Percentiles rank a stretch among this genome's conserved stretches.
Evolutionary conservation across 164 flowering plant species (phyloP).

Genomic region (Brasenia schreberi): DNA sequence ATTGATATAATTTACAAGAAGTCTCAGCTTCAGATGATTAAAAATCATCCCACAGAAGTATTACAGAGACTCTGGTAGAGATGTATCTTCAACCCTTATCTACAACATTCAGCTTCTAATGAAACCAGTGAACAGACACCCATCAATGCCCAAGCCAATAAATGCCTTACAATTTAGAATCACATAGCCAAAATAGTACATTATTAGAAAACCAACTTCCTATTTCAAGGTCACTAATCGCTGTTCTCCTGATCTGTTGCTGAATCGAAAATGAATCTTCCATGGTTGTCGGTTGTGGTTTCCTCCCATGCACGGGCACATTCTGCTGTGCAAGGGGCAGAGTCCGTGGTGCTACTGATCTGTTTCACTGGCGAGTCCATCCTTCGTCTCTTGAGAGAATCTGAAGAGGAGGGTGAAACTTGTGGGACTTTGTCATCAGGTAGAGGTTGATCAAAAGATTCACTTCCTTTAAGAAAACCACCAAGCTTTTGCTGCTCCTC

Average conservation of each 20-base stretch:
- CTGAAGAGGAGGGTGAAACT: background rate
- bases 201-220: background rate
- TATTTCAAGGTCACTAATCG: background rate
- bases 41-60: too few species aligned
- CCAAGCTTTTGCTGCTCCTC: slow-evolving; percentile 68
- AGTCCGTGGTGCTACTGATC: background rate
- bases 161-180: background rate
- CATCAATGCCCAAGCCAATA: too few species aligned
- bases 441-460: slow-evolving; percentile 1
- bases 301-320: background rate
- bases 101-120: background rate
- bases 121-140: background rate
- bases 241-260: background rate
- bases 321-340: background rate
- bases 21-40: too few species aligned
- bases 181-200: background rate
- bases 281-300: background rate
- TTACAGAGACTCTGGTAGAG: too few species aligned
- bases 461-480: slow-evolving; percentile 25
- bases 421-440: background rate
- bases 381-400: background rate
- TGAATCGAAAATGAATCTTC: background rate
- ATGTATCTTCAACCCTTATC: too few species aligned
- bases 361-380: background rate
- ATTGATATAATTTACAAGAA: too few species aligned